Percentiles rank a stretch among this genome's conserved stretches.
Conservation (phyloP, 495 filamentous ascomycete genomes). For the Talaromyces borbonicus region DNA sequence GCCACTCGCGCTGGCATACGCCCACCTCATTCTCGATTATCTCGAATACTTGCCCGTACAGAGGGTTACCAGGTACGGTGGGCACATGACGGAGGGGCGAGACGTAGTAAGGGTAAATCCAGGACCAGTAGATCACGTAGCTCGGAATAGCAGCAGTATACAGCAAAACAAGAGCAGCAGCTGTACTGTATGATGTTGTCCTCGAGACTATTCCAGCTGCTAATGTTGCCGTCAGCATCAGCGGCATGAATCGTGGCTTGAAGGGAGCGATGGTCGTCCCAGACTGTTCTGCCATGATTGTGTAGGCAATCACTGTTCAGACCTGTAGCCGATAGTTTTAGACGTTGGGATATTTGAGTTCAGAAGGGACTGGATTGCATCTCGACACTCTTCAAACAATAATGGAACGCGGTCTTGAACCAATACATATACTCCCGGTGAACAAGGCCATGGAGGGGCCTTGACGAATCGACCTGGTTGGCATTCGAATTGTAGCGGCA, state of each 20-base stretch:
- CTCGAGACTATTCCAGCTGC: conserved; percentile 5
- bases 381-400: too few species aligned
- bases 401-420: too few species aligned
- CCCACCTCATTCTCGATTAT: conserved; percentile 30
- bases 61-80: conserved; percentile 31
- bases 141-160: background rate
- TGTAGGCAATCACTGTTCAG: too few species aligned
- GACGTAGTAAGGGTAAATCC: conserved; percentile 30
- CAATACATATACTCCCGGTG: too few species aligned
- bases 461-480: too few species aligned
- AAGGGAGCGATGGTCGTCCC: background rate
- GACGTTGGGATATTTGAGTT: too few species aligned
- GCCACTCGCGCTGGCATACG: conserved; percentile 31
- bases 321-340: too few species aligned
- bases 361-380: too few species aligned
- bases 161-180: conserved; percentile 4
- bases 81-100: conserved; percentile 35
- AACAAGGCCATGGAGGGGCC: too few species aligned
- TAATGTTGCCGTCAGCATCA: conserved; percentile 6
- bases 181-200: background rate
- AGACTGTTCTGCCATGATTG: conserved; percentile 2
- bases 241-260: conserved; percentile 7
- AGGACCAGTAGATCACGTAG: conserved; percentile 29
- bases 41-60: conserved; percentile 32
- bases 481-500: too few species aligned